Conservation (phyloP, 2,329 filamentous ascomycete genomes). For the Emmonsiellopsis sp. region DNA sequence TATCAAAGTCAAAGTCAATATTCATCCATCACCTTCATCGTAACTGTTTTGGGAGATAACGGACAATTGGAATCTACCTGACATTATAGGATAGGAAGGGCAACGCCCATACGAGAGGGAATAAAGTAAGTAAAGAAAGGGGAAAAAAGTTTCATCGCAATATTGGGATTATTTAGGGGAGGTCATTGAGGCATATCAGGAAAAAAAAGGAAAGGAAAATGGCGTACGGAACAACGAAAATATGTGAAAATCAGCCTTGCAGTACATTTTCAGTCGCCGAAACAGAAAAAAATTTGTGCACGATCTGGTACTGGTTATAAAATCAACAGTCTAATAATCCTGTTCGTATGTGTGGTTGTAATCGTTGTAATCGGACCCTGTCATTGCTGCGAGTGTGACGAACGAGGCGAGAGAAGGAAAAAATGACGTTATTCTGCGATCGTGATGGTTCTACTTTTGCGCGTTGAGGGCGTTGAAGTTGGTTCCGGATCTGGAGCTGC, state of each 20-base stretch:
- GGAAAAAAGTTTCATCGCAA: neutral
- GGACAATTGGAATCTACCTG: neutral
- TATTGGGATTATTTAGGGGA: neutral
- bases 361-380: too few species aligned
- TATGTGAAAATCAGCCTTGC: neutral
- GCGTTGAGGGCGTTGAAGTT: conserved; percentile 19
- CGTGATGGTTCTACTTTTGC: neutral
- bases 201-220: neutral
- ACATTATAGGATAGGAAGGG: neutral
- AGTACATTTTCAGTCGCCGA: neutral
- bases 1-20: neutral
- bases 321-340: neutral
- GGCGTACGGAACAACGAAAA: neutral
- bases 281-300: neutral
- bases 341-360: too few species aligned
- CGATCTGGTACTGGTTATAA: neutral
- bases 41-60: too few species aligned
- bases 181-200: neutral
- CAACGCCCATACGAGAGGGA: too few species aligned
- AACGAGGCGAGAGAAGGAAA: too few species aligned
- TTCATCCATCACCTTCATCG: neutral
- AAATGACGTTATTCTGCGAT: too few species aligned
- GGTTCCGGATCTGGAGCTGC: conserved; percentile 31
- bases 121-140: neutral
- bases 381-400: too few species aligned